Conservation (phyloP, 108 stramenopile genomes). For the Cyclotella kingstonii region DNA sequence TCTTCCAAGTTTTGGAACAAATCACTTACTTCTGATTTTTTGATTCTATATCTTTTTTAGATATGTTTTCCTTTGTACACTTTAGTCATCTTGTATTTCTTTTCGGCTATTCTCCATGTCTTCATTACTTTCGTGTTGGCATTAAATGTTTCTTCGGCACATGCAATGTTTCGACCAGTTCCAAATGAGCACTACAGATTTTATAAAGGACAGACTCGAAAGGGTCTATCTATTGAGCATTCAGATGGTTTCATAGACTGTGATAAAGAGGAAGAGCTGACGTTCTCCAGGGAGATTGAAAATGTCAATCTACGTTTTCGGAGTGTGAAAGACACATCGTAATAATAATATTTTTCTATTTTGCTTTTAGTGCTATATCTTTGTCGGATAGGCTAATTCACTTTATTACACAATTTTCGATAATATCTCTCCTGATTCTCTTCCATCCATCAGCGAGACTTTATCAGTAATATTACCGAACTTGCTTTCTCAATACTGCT, state of each 20-base stretch:
- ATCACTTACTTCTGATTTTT: background rate
- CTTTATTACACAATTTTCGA: too few species aligned
- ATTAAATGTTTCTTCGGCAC: background rate
- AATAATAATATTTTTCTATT: background rate
- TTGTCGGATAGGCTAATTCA: too few species aligned
- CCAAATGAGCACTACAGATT: conserved; percentile 23
- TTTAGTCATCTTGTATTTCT: conserved; percentile 8
- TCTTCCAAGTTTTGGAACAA: background rate
- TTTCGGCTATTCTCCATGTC: conserved; percentile 7
- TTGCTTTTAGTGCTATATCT: too few species aligned
- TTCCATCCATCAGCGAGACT: background rate
- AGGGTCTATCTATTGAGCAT: background rate
- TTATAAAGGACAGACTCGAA: background rate
- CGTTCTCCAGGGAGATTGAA: conserved; percentile 2
- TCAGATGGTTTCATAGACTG: conserved; percentile 15
- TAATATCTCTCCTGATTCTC: background rate
- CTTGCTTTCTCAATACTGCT: conserved; percentile 34
- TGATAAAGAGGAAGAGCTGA: conserved; percentile 9
- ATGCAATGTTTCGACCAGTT: conserved; percentile 20
- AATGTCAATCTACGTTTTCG: background rate
- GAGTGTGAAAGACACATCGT: background rate
- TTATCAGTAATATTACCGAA: background rate
- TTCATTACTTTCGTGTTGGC: background rate
- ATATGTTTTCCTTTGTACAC: background rate
- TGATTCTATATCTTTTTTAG: background rate